Evolutionary conservation across 805 yeast genomes (phyloP).

Genomic region (Saccharomycopsis malanga): DNA sequence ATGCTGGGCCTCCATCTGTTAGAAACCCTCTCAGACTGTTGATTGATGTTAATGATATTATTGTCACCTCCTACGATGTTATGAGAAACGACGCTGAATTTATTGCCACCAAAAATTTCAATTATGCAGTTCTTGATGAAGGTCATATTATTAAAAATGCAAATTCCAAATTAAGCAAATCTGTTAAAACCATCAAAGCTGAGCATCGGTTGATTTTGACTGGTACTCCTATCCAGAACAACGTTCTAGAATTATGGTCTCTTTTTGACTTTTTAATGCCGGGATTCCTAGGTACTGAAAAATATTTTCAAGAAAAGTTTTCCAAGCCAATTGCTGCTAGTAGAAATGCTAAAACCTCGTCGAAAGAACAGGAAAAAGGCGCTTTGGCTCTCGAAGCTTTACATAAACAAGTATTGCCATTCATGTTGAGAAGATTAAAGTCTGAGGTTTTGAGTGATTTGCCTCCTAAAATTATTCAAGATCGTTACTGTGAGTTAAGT

Average conservation of each 20-base stretch:
- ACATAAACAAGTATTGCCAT: conserved; percentile 94
- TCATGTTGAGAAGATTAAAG: conserved; percentile 89
- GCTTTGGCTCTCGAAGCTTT: conserved; percentile 92
- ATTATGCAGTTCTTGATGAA: conserved; percentile 94
- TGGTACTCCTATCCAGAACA: conserved; percentile 97
- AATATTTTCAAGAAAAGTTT: conserved; percentile 86
- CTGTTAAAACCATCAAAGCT: conserved; percentile 76
- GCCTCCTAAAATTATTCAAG: conserved; percentile 98
- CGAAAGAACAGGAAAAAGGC: conserved; percentile 95
- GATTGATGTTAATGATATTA: conserved; percentile 62
- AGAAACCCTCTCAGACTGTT: conserved; percentile 50
- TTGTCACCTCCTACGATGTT: conserved; percentile 94
- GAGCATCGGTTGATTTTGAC: conserved; percentile 87
- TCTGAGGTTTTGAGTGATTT: conserved; percentile 93
- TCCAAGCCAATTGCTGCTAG: conserved; percentile 98
- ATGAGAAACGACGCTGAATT: conserved; percentile 82
- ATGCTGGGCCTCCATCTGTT: conserved; percentile 86
- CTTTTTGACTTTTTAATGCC: conserved; percentile 97
- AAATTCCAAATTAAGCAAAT: conserved; percentile 75
- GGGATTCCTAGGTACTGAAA: conserved; percentile 93
- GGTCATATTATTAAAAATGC: conserved; percentile 97
- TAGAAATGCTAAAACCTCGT: conserved; percentile 77
- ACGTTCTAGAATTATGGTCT: conserved; percentile 95
- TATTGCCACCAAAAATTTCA: conserved; percentile 58
- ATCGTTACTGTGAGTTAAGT: conserved; percentile 92